phyloP scores from a whole-genome alignment of 495 filamentous ascomycete genomes.

The Thermothielavioides terrestris region DNA sequence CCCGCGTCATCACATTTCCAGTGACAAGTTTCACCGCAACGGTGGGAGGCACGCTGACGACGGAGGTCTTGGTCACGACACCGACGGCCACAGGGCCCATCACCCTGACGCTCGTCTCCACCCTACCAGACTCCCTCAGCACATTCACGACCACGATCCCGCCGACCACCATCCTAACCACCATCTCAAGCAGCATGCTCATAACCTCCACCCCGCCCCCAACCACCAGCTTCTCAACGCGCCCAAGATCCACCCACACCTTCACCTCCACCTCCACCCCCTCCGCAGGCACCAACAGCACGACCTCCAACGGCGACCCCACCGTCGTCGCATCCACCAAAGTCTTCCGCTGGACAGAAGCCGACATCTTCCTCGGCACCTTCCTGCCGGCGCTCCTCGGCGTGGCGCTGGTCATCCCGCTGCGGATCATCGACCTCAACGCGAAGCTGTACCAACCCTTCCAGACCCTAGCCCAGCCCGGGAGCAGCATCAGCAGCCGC shows the following conservation, averaged over 20 bases:
- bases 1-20: conserved; percentile 18
- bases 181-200: conserved; percentile 22
- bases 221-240: conserved; percentile 16
- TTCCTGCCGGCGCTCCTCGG: conserved; percentile 27
- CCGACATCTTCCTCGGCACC: conserved; percentile 29
- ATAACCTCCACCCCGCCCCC: conserved; percentile 23
- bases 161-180: conserved; percentile 20
- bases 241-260: conserved; percentile 13
- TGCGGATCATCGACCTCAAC: conserved; percentile 32
- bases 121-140: conserved; percentile 17
- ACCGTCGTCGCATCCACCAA: conserved; percentile 13
- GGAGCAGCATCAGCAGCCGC: too few species aligned
- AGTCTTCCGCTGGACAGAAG: conserved; percentile 16
- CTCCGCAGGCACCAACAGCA: neutral
- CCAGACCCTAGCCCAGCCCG: conserved; percentile 19
- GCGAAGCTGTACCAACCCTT: conserved; percentile 34
- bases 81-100: conserved; percentile 21
- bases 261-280: conserved; percentile 16
- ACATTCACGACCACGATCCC: conserved; percentile 20
- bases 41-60: conserved; percentile 20
- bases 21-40: conserved; percentile 24
- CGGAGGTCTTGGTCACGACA: conserved; percentile 17
- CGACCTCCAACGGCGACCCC: neutral
- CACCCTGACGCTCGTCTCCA: conserved; percentile 23
- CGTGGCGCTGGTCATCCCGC: conserved; percentile 24